Conservation (phyloP, 2,329 filamentous ascomycete genomes). For the Neonectria neomacrospora region DNA sequence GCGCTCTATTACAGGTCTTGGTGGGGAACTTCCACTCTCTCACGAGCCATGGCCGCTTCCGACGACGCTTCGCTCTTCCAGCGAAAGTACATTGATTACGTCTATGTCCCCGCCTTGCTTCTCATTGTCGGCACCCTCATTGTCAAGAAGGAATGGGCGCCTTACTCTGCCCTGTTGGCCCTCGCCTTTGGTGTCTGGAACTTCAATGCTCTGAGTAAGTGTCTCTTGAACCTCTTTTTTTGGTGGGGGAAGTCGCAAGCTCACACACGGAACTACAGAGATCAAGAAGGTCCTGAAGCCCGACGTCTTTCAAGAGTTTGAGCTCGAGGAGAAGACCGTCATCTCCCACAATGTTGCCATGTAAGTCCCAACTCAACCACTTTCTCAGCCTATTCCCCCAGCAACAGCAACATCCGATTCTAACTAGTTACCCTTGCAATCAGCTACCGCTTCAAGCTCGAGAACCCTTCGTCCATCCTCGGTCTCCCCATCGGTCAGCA, state of each 20-base stretch:
- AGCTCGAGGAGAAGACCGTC: constrained; percentile 92
- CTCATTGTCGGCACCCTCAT: constrained; percentile 80
- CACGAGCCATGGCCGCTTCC: constrained; percentile 43
- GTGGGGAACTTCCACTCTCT: constrained; percentile 33
- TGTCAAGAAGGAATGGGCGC: constrained; percentile 80
- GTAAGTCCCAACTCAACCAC: constrained; percentile 58
- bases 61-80: constrained; percentile 54
- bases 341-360: constrained; percentile 99
- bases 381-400: constrained; percentile 23
- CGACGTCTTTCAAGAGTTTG: constrained; percentile 88
- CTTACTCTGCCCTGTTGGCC: constrained; percentile 75
- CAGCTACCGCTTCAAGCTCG: constrained; percentile 93
- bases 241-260: constrained; percentile 13
- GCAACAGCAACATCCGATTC: neutral
- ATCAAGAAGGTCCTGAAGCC: constrained; percentile 87
- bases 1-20: constrained; percentile 27
- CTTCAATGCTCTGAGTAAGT: constrained; percentile 77
- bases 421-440: constrained; percentile 5
- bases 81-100: constrained; percentile 77
- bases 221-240: neutral
- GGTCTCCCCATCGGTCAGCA: constrained; percentile 98
- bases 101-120: constrained; percentile 85
- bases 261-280: constrained; percentile 59
- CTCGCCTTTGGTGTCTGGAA: constrained; percentile 76
- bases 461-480: constrained; percentile 80